phyloP scores from a whole-genome alignment of 345 rosid genomes.

The Cardamine resedifolia region DNA sequence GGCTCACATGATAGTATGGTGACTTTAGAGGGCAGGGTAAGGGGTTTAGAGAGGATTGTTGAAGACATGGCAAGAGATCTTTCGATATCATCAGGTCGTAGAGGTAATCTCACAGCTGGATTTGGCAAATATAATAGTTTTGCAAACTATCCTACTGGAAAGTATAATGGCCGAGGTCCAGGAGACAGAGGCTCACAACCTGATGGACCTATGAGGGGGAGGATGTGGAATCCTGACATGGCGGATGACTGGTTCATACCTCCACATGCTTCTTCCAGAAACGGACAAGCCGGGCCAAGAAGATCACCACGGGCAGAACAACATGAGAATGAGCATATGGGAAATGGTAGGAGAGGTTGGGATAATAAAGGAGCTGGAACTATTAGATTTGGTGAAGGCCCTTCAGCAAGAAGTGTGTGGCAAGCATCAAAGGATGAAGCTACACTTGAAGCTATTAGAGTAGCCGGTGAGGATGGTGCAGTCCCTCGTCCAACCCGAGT shows the following conservation, averaged over 20 bases:
- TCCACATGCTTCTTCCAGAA: slow-evolving; percentile 65
- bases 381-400: slow-evolving; percentile 91
- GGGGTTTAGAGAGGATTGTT: slow-evolving; percentile 95
- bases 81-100: slow-evolving; percentile 76
- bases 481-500: slow-evolving; percentile 54
- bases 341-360: slow-evolving; percentile 80
- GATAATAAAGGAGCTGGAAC: slow-evolving; percentile 72
- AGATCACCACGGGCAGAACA: slow-evolving; percentile 76
- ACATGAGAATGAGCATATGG: slow-evolving; percentile 65
- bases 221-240: slow-evolving; percentile 71
- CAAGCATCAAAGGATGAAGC: slow-evolving; percentile 99
- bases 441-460: slow-evolving; percentile 96
- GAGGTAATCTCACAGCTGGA: slow-evolving; percentile 61
- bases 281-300: slow-evolving; percentile 64
- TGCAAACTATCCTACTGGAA: slow-evolving; percentile 60
- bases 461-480: slow-evolving; percentile 88
- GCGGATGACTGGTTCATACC: slow-evolving; percentile 79
- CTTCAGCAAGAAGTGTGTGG: slow-evolving; percentile 99
- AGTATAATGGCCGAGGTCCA: slow-evolving; percentile 61
- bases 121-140: slow-evolving; percentile 80
- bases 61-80: slow-evolving; percentile 95
- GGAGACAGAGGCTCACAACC: slow-evolving; percentile 81
- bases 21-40: slow-evolving; percentile 86
- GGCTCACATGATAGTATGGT: slow-evolving; percentile 96
- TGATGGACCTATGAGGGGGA: slow-evolving; percentile 66